Conservation (phyloP, 2,329 filamentous ascomycete genomes). For the Epichloe glyceriae region DNA sequence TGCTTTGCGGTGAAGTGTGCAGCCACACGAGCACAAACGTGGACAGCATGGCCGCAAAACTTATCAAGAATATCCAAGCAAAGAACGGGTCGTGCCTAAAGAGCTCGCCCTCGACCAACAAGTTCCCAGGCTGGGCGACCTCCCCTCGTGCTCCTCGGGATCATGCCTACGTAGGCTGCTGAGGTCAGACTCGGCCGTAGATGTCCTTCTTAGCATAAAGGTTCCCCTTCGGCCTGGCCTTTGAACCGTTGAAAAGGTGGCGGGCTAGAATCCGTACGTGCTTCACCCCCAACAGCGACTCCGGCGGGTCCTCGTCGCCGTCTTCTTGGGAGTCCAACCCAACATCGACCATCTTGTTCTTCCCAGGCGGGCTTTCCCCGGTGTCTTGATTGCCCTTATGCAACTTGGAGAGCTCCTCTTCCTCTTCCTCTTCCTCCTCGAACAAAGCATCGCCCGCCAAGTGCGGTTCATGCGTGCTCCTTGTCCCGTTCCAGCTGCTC, state of each 20-base stretch:
- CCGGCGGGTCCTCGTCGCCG: slow-evolving; percentile 43
- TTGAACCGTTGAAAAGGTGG: slow-evolving; percentile 52
- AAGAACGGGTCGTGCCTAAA: slow-evolving; percentile 85
- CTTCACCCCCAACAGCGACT: slow-evolving; percentile 45
- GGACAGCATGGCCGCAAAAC: slow-evolving; percentile 69
- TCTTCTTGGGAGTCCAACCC: slow-evolving; percentile 59
- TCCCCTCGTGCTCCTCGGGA: slow-evolving; percentile 20
- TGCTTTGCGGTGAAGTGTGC: slow-evolving; percentile 63
- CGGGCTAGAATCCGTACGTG: slow-evolving; percentile 37
- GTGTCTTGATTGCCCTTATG: slow-evolving; percentile 17
- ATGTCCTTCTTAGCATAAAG: slow-evolving; percentile 28
- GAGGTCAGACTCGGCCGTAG: slow-evolving; percentile 34
- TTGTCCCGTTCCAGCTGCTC: slow-evolving; percentile 51
- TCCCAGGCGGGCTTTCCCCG: slow-evolving; percentile 22
- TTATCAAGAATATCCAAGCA: slow-evolving; percentile 79
- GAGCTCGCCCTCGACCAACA: slow-evolving; percentile 50
- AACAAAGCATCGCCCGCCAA: slow-evolving; percentile 19
- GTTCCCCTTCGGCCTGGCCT: slow-evolving; percentile 23
- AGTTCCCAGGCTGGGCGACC: slow-evolving; percentile 29
- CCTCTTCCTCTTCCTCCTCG: slow-evolving; percentile 32
- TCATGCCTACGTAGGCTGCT: slow-evolving; percentile 26
- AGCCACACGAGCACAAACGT: slow-evolving; percentile 84
- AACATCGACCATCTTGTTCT: slow-evolving; percentile 72
- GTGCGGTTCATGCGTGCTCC: slow-evolving; percentile 23
- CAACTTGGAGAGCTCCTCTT: slow-evolving; percentile 26